Evolutionary conservation across 1,284 basidiomycete species (phyloP).

Genomic region (Xerocomus amazonicus): DNA sequence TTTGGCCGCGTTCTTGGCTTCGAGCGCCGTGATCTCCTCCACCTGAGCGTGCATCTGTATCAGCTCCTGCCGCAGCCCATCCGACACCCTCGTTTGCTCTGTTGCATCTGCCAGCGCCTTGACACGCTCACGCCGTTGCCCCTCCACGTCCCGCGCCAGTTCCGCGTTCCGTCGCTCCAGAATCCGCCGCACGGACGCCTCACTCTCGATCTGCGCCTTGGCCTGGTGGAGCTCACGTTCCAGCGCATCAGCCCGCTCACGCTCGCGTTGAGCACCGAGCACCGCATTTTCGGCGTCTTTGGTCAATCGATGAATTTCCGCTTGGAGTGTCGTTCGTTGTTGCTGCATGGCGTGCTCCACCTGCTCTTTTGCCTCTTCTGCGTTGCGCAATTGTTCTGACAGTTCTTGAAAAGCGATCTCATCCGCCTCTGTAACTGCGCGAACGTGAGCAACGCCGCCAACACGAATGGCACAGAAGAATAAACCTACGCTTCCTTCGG

Average conservation of each 20-base stretch:
- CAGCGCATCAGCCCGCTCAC: conserved; percentile 47
- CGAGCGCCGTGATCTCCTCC: conserved; percentile 70
- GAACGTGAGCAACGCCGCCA: conserved; percentile 7
- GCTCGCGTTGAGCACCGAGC: conserved; percentile 40
- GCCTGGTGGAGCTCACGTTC: conserved; percentile 65
- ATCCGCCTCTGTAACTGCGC: conserved; percentile 60
- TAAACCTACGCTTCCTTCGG: conserved; percentile 60
- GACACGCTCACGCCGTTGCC: conserved; percentile 55
- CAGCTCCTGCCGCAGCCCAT: conserved; percentile 68
- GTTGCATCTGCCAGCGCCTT: conserved; percentile 67
- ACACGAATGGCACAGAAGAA: neutral
- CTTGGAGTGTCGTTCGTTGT: conserved; percentile 50
- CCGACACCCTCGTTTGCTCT: conserved; percentile 58
- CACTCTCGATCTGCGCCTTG: conserved; percentile 61
- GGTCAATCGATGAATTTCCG: conserved; percentile 54
- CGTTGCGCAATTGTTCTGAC: conserved; percentile 54
- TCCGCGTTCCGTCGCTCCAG: conserved; percentile 68
- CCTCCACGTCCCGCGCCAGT: conserved; percentile 55
- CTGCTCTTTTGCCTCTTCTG: conserved; percentile 50
- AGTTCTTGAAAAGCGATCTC: conserved; percentile 70
- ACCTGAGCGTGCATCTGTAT: conserved; percentile 58
- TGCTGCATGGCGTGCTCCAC: conserved; percentile 53
- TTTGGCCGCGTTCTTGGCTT: conserved; percentile 62
- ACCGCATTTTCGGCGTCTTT: conserved; percentile 40
- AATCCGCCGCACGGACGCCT: conserved; percentile 52